Evolutionary conservation across 2,329 filamentous ascomycete species (phyloP).

Genomic region (Colletotrichum sp.): DNA sequence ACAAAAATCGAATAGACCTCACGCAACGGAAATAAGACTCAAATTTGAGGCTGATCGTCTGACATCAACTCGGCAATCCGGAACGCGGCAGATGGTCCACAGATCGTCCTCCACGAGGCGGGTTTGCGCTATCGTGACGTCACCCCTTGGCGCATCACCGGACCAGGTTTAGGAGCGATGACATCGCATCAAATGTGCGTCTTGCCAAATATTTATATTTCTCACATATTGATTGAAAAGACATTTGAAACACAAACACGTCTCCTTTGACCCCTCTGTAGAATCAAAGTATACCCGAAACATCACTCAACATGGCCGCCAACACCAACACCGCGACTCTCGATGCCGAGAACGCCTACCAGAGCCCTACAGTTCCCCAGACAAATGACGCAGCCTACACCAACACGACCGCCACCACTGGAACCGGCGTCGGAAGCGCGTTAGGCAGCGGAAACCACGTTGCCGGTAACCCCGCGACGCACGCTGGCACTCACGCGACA

Average conservation of each 20-base stretch:
- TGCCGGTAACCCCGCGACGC: not conserved
- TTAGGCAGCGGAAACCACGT: not conserved
- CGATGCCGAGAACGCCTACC: not conserved
- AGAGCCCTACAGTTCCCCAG: not conserved
- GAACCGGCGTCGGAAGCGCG: not conserved
- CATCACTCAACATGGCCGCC: not conserved
- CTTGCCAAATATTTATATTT: not conserved
- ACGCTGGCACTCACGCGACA: not conserved
- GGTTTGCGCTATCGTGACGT: slow-evolving; percentile 18
- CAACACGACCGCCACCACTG: not conserved
- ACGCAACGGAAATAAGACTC: not conserved
- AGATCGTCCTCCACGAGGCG: not conserved
- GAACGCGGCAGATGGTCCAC: not conserved
- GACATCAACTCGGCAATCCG: not conserved
- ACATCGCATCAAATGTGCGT: not conserved
- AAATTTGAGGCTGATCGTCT: not conserved
- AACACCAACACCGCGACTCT: slow-evolving; percentile 7
- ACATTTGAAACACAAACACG: not conserved
- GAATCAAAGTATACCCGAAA: not conserved
- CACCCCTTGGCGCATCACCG: slow-evolving; percentile 13
- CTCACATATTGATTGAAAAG: too few relatives aligned
- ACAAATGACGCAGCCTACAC: not conserved
- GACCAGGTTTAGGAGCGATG: slow-evolving; percentile 2
- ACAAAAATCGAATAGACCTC: too few relatives aligned
- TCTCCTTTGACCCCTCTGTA: not conserved